phyloP scores from a whole-genome alignment of 1,284 basidiomycete species.

The Porodaedalea pini region DNA sequence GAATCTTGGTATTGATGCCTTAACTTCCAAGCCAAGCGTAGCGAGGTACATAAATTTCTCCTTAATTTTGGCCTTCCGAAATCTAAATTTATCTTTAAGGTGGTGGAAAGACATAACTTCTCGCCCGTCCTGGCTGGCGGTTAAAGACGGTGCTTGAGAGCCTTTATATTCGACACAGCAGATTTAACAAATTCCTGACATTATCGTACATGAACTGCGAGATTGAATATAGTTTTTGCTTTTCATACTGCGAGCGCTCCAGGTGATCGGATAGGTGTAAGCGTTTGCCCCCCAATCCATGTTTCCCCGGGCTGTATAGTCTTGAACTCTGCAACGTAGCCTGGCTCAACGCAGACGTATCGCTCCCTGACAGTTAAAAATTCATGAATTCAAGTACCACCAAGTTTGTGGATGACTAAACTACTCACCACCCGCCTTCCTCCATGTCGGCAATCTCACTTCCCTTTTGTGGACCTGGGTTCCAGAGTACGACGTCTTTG shows the following conservation, averaged over 20 bases:
- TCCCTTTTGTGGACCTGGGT: slow-evolving; percentile 69
- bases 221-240: neutral
- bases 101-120: slow-evolving; percentile 21
- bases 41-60: slow-evolving; percentile 11
- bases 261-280: slow-evolving; percentile 34
- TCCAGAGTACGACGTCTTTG: slow-evolving; percentile 84
- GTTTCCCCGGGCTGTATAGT: slow-evolving; percentile 56
- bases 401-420: neutral
- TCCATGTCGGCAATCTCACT: slow-evolving; percentile 83
- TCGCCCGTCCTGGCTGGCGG: slow-evolving; percentile 16
- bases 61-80: neutral
- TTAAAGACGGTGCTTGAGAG: slow-evolving; percentile 16
- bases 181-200: neutral
- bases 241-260: slow-evolving; percentile 1
- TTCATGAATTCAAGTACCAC: slow-evolving; percentile 11
- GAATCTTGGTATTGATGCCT: slow-evolving; percentile 8
- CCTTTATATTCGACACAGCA: neutral
- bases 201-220: neutral
- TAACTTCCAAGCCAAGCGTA: slow-evolving; percentile 12
- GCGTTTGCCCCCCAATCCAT: slow-evolving; percentile 72
- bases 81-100: neutral
- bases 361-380: slow-evolving; percentile 51
- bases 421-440: slow-evolving; percentile 72
- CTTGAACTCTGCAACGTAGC: slow-evolving; percentile 68
- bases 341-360: slow-evolving; percentile 86